Base-by-base conservation (phyloP, 2,329 filamentous ascomycete genomes). In the Emergomyces pasteurianus region DNA sequence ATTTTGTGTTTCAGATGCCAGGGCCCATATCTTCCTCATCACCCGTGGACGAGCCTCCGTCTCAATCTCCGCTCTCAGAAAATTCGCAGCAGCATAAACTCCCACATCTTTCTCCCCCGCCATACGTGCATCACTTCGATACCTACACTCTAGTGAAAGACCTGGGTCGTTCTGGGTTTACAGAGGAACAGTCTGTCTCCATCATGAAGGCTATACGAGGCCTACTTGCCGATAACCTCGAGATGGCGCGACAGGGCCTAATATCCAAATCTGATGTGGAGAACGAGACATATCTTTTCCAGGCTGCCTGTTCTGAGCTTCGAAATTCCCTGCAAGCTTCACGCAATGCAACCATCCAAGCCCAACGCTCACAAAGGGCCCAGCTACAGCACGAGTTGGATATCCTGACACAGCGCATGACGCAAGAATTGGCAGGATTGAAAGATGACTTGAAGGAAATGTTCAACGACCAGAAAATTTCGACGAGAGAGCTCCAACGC, bases 401-500 rank as follows among this genome's bases (percentile, higher is more conserved):
- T 72, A 95, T 96, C 21, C 73, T 96, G 60, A 86, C 84, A 60
- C 94, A 97, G 77, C 83, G 86, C 55, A 79, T 96, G 62, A 89
- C 86, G 40, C 92, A 96, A 74, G 92, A 97, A 71, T 80, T 92
- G 31, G 77, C 86, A 60, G 87, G 83, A 40, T 78, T 97, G 62
- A 94, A 90, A 68, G 92, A 99, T 71, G 90, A 92, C 60, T 81
- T 97, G n/a, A 90, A 92, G 72, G 92, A 90, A 61, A 88, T 96
- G 81, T 96, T 97, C 72, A 92, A 97, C 70, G 92, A 99, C 72
- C 85, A 95, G 50, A 94, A 92, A 72, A 95, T 97, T 89, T 84
- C 85, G 1, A 91, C 95, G 1, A 80, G 91, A 60, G 89, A 92
- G 73, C 89, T 96, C 73, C 91, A 96, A 75, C 86, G 91, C 70